Percentiles rank a stretch among this genome's conserved stretches.
Evolutionary conservation across 306 rosid species (phyloP).

Genomic region (Luffa acutangula): DNA sequence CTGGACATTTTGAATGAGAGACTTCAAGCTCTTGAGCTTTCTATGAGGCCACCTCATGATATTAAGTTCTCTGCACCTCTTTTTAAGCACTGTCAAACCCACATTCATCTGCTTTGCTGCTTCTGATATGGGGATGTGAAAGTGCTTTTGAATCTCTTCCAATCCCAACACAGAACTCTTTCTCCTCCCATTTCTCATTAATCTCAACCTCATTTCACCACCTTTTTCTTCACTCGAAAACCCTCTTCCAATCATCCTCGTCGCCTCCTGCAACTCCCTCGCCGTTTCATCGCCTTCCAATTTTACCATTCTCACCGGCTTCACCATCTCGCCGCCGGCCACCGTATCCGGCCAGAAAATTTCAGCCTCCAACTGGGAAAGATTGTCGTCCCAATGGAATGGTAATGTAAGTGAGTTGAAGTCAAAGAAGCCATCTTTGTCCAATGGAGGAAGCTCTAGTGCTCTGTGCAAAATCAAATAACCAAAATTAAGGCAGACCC

Average conservation of each 20-base stretch:
- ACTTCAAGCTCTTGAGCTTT: slow-evolving; percentile 59
- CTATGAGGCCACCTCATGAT: slow-evolving; percentile 83
- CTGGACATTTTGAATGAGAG: slow-evolving; percentile 54
- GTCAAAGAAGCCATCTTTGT: slow-evolving; percentile 3
- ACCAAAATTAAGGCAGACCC: neutral
- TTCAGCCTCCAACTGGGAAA: slow-evolving; percentile 14
- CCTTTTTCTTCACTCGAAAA: slow-evolving; percentile 3
- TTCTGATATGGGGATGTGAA: slow-evolving; percentile 39
- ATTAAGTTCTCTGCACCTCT: slow-evolving; percentile 67
- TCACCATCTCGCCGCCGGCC: slow-evolving; percentile 7
- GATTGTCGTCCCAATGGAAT: slow-evolving; percentile 10
- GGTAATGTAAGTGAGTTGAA: slow-evolving; percentile 4
- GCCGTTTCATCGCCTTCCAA: neutral
- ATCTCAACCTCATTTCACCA: neutral
- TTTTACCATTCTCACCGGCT: slow-evolving; percentile 11
- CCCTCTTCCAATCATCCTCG: slow-evolving; percentile 12
- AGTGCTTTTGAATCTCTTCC: slow-evolving; percentile 39
- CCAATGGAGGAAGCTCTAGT: slow-evolving; percentile 23
- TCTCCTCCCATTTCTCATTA: neutral
- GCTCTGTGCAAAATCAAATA: slow-evolving; percentile 15
- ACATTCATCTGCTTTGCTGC: slow-evolving; percentile 69
- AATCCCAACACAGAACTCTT: slow-evolving; percentile 14
- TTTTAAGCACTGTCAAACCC: slow-evolving; percentile 62
- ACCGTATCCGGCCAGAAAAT: slow-evolving; percentile 15
- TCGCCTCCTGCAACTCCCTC: neutral